Percentiles rank a stretch among this genome's conserved stretches.
These are phyloP conservation scores for Plantago elongata DNA, from an alignment of 257 asterid genomes.

Conservation along the genomic window DNA sequence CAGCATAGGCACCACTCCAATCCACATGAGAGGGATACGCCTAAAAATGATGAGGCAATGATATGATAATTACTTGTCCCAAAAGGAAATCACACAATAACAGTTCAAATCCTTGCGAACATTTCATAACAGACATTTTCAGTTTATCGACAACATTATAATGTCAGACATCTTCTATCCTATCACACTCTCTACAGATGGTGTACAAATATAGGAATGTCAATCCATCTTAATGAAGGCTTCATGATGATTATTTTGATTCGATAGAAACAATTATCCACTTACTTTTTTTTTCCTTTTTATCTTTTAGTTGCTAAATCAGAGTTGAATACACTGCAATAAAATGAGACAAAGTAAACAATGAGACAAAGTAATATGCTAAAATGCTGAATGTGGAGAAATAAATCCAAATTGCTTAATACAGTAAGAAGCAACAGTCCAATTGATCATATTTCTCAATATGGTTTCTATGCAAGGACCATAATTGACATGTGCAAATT, in stretches of 20 bases:
- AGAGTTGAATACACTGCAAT: too few relatives aligned
- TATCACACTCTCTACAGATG: too few relatives aligned
- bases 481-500: constrained; percentile 14
- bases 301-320: too few relatives aligned
- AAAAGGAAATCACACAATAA: constrained; percentile 1
- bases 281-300: too few relatives aligned
- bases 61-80: neutral
- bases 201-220: too few relatives aligned
- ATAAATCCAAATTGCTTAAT: neutral
- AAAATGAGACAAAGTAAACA: constrained; percentile 1
- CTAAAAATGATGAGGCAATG: constrained; percentile 39
- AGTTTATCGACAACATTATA: too few relatives aligned
- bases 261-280: too few relatives aligned
- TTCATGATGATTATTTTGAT: too few relatives aligned
- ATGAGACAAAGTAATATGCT: neutral
- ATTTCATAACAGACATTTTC: too few relatives aligned
- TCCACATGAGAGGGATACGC: constrained; percentile 65
- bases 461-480: constrained; percentile 5
- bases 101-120: neutral
- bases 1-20: constrained; percentile 55
- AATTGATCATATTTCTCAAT: constrained; percentile 3
- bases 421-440: neutral
- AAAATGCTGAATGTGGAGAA: neutral
- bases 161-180: too few relatives aligned
- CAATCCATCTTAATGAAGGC: too few relatives aligned